phyloP scores from a whole-genome alignment of 768 basidiomycete species.

The Tulasnella sp. region DNA sequence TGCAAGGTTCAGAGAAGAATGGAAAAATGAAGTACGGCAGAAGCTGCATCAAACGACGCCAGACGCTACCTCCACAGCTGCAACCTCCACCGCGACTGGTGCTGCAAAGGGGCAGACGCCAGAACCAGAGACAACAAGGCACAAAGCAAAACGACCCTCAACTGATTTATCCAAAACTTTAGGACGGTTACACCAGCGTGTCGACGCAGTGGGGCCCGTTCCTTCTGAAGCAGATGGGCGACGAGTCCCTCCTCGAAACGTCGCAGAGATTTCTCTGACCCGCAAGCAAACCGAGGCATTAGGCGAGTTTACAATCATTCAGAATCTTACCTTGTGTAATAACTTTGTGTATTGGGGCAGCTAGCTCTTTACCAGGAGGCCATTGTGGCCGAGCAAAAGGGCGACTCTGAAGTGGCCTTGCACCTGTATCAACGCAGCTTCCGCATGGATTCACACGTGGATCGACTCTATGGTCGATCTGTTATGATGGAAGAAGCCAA shows the following conservation, averaged over 20 bases:
- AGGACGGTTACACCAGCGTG: background rate
- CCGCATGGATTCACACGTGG: constrained; percentile 66
- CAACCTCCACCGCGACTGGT: constrained; percentile 5
- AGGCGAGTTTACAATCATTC: background rate
- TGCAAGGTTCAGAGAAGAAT: constrained; percentile 59
- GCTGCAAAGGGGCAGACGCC: background rate
- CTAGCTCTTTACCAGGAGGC: constrained; percentile 57
- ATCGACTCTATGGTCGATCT: constrained; percentile 48
- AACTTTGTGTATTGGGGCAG: background rate
- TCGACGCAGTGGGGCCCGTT: background rate
- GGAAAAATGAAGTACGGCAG: constrained; percentile 54
- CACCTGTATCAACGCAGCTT: constrained; percentile 73
- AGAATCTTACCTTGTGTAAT: too few species aligned
- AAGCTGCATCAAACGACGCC: background rate
- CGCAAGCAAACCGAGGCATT: background rate
- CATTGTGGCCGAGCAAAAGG: constrained; percentile 61
- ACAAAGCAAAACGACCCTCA: background rate
- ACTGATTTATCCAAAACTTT: background rate
- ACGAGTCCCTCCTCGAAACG: background rate
- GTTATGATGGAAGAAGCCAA: background rate
- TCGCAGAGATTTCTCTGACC: background rate
- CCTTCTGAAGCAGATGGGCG: background rate
- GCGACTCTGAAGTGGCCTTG: constrained; percentile 69
- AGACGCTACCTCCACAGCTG: background rate
- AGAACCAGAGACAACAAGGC: background rate